These are phyloP conservation scores for Larix sibirica DNA, from an alignment of 83 land plant species.

Conservation along the genomic window DNA sequence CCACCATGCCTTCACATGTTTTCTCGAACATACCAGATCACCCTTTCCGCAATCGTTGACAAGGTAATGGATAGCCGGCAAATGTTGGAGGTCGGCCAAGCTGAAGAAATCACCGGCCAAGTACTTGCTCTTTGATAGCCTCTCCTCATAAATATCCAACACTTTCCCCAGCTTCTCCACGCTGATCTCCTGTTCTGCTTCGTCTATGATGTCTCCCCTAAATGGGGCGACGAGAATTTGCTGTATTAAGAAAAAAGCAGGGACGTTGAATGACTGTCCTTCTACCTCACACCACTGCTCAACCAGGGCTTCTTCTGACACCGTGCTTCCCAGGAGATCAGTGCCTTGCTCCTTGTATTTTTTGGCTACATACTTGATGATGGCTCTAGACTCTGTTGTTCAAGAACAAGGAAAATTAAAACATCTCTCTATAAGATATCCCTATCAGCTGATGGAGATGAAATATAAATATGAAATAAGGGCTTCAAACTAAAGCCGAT, in stretches of 20 bases:
- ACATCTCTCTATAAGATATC: no score
- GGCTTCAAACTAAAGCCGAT: no score
- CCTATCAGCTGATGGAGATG: no score
- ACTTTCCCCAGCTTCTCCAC: conserved; percentile 44
- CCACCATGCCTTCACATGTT: conserved; percentile 32
- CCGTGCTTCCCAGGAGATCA: conserved; percentile 19
- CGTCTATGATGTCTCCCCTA: conserved; percentile 35
- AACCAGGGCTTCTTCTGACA: conserved; percentile 23
- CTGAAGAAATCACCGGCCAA: conserved; percentile 41
- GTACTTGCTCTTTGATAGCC: conserved; percentile 27
- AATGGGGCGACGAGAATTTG: conserved; percentile 20
- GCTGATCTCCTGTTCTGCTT: conserved; percentile 27
- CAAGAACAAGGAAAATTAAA: background rate
- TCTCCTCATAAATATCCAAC: conserved; percentile 46
- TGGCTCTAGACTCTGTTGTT: conserved; percentile 55
- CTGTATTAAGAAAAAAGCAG: conserved; percentile 28
- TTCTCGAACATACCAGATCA: conserved; percentile 14
- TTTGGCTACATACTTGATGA: conserved; percentile 33
- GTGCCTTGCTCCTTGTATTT: conserved; percentile 30
- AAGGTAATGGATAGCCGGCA: conserved; percentile 21
- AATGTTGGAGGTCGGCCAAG: conserved; percentile 53
- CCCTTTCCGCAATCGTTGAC: conserved; percentile 23
- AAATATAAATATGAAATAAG: no score
- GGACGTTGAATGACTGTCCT: conserved; percentile 62
- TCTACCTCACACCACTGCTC: conserved; percentile 56